Base-by-base conservation (phyloP, 2,329 filamentous ascomycete species). In the Sclerotinia sclerotiorum region DNA sequence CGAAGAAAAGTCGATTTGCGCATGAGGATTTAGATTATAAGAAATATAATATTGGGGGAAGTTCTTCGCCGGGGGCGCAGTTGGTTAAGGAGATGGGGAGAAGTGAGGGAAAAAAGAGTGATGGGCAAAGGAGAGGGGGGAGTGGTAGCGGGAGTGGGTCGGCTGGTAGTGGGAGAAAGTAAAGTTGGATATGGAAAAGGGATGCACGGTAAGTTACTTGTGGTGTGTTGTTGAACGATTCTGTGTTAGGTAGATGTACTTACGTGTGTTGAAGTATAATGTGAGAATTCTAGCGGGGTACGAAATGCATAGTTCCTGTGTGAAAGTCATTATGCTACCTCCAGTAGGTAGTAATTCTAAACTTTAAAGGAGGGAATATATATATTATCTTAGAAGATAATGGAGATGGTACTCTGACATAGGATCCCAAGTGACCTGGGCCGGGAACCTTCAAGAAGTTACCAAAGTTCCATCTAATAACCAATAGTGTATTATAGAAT, bases 161-260 rank as follows among this genome's bases (percentile, higher is more conserved):
- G 39, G 5, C 8, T 35, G 29, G n/a, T 19, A 3, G 21, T 55
- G 19, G 29, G 5, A n/a, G 32, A n/a, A 7, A 19, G 10, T 29
- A 35, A n/a, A 1, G 21, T n/a, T 10, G 13, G 29, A 35, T 15
- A 0, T n/a, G 10, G 10, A 32, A 21, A 21, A n/a, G 35, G 4
- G 35, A 35, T 7, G 35, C 1, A 1, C 21, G 3, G 29, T 11
- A 8, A 35, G 10, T 11, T 10, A 10, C 13, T 35, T 2, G 13
- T 7, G 29, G 5, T 8, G 10, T 11, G 10, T 35, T n/a, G 1
- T 6, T 15, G 1, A 32, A 5, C 2, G 10, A 1, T 0, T n/a
- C 35, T 55, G 29, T 7, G 7, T 10, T 39, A 3, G 21, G 11
- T 15, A 0, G 0, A 35, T n/a, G 19, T 35, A 39, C 10, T 5